phyloP scores from a whole-genome alignment of 2,329 filamentous ascomycete species.

The Diaporthe citrichinensis region DNA sequence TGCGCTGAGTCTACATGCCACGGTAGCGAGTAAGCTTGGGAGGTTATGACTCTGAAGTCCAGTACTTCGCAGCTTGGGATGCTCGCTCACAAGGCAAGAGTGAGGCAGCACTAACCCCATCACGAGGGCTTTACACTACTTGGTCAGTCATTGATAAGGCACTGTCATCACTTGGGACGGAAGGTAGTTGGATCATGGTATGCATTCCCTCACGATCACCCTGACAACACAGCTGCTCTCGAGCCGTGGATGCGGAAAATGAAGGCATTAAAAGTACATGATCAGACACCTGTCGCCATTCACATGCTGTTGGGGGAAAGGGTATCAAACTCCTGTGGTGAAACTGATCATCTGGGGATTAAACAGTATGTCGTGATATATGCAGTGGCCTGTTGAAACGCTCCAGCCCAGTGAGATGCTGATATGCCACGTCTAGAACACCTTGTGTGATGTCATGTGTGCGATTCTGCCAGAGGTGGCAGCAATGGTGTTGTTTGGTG shows the following conservation, averaged over 20 bases:
- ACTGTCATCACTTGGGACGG: neutral
- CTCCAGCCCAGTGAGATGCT: conserved; percentile 22
- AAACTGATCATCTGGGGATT: conserved; percentile 34
- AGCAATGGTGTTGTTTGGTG: neutral
- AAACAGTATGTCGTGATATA: conserved; percentile 32
- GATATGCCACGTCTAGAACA: neutral
- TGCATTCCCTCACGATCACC: conserved; percentile 13
- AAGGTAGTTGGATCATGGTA: neutral
- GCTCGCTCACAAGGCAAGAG: neutral
- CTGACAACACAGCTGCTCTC: neutral
- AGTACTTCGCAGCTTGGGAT: neutral
- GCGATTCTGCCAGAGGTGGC: neutral
- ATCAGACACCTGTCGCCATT: conserved; percentile 25
- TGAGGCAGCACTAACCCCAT: neutral
- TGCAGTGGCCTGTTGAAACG: conserved; percentile 6
- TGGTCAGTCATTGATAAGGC: too few species aligned
- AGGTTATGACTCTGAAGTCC: neutral
- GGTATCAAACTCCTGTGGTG: conserved; percentile 35
- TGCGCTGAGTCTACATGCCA: neutral
- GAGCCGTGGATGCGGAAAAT: neutral
- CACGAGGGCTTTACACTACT: neutral
- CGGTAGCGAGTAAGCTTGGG: neutral
- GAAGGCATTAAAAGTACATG: conserved; percentile 22
- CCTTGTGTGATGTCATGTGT: neutral
- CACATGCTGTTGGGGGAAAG: conserved; percentile 16